Base-by-base conservation (phyloP, 192 early-diverging fungal species). In the Geranomyces variabilis region DNA sequence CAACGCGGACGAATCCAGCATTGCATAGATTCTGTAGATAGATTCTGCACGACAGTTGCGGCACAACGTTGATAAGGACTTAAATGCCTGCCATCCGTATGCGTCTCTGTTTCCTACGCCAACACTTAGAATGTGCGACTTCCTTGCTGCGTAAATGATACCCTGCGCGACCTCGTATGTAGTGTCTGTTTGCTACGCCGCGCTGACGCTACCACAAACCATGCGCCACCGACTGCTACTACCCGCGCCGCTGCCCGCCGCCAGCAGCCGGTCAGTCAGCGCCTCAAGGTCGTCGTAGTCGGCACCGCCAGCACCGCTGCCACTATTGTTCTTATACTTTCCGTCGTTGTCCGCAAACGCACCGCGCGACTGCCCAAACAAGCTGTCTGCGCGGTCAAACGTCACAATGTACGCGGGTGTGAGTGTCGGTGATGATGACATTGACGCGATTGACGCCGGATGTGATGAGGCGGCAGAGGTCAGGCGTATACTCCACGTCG, bases 351-450 rank as follows among this genome's bases (percentile, higher is more conserved):
- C 10, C 36, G 36, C 10, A 10, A 41, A 41, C 10, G 10, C 36
- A 10, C 36, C 36, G 36, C 36, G 36, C 45, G 24, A 17, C 17
- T 66, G 33, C 12, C 0, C 64, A 66, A 66, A 46, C 13, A 68
- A 33, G 12, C 49, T 29, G 34, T 68, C 66, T 19, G 31, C 19
- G 19, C 66, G 47, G 34, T 68, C 66, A 48, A 68, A 68, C 51
- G 21, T 12, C 48, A 22, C 31, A 24, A 56, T 68, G 51, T 53
- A 68, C 1, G 51, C 29, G 21, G 66, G 33, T 7, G 7, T 9
- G 22, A 7, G 5, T 7, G 58, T 33, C 8, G 58, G 2, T 33
- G 31, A 7, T 17, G 17, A 19, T n/a, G n/a, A n/a, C n/a, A n/a
- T n/a, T n/a, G n/a, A 33, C 9, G 19, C 17, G 51, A 26, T 26